Conservation (phyloP, 2,329 filamentous ascomycete species). For the Aspergillus sp. region DNA sequence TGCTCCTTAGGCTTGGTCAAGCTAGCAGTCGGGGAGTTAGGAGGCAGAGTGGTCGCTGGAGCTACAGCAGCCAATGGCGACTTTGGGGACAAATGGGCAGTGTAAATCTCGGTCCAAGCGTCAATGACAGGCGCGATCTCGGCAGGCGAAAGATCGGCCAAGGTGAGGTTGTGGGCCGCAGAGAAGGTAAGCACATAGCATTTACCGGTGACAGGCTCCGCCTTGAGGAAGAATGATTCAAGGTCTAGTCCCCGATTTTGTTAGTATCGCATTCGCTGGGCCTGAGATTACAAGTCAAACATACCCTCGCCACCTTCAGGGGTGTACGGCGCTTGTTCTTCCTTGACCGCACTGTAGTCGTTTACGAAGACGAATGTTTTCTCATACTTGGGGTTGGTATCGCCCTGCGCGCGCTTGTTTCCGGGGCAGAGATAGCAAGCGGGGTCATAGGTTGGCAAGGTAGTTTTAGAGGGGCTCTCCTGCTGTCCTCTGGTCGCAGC, state of each 20-base stretch:
- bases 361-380: conserved; percentile 94
- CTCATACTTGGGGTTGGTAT: conserved; percentile 81
- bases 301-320: conserved; percentile 54
- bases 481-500: conserved; percentile 66
- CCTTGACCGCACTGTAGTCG: conserved; percentile 95
- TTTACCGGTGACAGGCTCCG: conserved; percentile 85
- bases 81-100: conserved; percentile 71
- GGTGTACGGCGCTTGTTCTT: conserved; percentile 80
- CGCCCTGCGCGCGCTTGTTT: conserved; percentile 84
- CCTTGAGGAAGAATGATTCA: conserved; percentile 74
- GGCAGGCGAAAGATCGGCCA: conserved; percentile 78
- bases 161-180: conserved; percentile 82
- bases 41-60: conserved; percentile 49
- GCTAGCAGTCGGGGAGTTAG: conserved; percentile 47
- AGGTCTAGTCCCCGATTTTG: conserved; percentile 55
- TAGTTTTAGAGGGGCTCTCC: conserved; percentile 68
- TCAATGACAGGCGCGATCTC: conserved; percentile 82
- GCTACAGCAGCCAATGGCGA: conserved; percentile 62
- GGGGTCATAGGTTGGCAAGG: conserved; percentile 79
- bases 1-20: conserved; percentile 66
- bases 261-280: not conserved
- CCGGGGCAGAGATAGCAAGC: conserved; percentile 94
- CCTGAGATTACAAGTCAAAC: conserved; percentile 13
- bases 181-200: conserved; percentile 98
- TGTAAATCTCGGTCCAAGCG: conserved; percentile 91